phyloP scores from a whole-genome alignment of 2,329 filamentous ascomycete species.

The Xylaria sp. region DNA sequence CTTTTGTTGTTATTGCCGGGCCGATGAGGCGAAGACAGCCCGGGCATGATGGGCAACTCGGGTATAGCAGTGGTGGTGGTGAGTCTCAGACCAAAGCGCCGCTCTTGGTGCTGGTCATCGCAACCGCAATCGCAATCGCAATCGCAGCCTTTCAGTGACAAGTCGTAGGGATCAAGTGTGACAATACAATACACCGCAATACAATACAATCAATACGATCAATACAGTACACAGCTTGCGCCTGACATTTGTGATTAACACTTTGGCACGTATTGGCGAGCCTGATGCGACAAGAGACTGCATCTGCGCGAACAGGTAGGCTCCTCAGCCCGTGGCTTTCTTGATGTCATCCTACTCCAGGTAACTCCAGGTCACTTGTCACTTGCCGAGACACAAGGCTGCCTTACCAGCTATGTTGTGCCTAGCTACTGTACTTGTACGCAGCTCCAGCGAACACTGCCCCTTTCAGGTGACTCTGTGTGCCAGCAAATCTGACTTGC shows the following conservation, averaged over 20 bases:
- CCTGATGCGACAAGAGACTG: constrained; percentile 11
- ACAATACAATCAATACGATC: too few species aligned
- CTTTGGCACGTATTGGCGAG: constrained; percentile 22
- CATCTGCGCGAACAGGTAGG: neutral
- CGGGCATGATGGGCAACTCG: constrained; percentile 24
- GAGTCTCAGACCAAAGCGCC: constrained; percentile 2
- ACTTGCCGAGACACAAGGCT: constrained; percentile 17
- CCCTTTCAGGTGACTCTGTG: constrained; percentile 21
- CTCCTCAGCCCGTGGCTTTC: constrained; percentile 20
- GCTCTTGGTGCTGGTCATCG: constrained; percentile 7
- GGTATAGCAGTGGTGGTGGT: constrained; percentile 1
- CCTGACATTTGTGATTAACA: too few species aligned
- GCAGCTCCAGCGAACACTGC: constrained; percentile 11
- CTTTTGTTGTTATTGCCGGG: constrained; percentile 12
- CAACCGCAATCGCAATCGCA: constrained; percentile 4
- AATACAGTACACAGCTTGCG: too few species aligned
- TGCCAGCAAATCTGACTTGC: constrained; percentile 17
- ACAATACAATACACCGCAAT: too few species aligned
- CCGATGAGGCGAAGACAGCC: constrained; percentile 14
- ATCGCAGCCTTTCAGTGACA: neutral
- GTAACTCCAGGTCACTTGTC: too few species aligned
- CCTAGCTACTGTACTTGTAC: constrained; percentile 7
- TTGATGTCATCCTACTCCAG: constrained; percentile 25
- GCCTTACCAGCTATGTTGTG: constrained; percentile 22
- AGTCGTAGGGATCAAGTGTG: constrained; percentile 5